Evolutionary conservation across 2,329 filamentous ascomycete species (phyloP).

Genomic region (Pestalotiopsis sp.): DNA sequence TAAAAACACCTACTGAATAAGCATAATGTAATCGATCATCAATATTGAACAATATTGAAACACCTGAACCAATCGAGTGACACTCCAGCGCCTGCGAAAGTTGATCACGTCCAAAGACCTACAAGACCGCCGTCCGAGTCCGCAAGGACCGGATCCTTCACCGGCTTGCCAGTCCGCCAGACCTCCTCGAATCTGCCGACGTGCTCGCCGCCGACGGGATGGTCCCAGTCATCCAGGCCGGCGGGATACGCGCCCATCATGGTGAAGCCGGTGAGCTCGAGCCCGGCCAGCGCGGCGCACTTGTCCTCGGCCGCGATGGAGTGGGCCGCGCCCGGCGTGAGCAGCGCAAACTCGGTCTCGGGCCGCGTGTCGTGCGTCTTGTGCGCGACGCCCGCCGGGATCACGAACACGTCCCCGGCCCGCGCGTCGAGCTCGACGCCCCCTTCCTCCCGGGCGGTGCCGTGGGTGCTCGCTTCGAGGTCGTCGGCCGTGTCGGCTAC

Average conservation of each 20-base stretch:
- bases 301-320: constrained; percentile 31
- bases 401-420: constrained; percentile 59
- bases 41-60: too few species aligned
- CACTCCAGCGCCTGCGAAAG: constrained; percentile 11
- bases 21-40: too few species aligned
- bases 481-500: constrained; percentile 47
- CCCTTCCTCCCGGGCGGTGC: constrained; percentile 42
- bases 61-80: too few species aligned
- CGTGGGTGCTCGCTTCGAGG: constrained; percentile 40
- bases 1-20: too few species aligned
- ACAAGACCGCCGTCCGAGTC: constrained; percentile 33
- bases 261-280: constrained; percentile 46
- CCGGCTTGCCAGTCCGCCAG: constrained; percentile 47
- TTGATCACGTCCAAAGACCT: constrained; percentile 31
- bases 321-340: constrained; percentile 45
- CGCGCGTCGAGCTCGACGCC: constrained; percentile 49
- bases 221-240: constrained; percentile 50
- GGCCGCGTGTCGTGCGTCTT: constrained; percentile 49
- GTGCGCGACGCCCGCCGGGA: constrained; percentile 56
- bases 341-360: constrained; percentile 35
- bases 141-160: constrained; percentile 50
- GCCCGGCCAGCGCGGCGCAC: constrained; percentile 33
- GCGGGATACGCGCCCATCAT: constrained; percentile 61
- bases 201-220: constrained; percentile 45
- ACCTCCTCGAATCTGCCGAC: constrained; percentile 39